Conservation (phyloP, 1,139 yeast genomes). For the Magnusiomyces starmeri region DNA sequence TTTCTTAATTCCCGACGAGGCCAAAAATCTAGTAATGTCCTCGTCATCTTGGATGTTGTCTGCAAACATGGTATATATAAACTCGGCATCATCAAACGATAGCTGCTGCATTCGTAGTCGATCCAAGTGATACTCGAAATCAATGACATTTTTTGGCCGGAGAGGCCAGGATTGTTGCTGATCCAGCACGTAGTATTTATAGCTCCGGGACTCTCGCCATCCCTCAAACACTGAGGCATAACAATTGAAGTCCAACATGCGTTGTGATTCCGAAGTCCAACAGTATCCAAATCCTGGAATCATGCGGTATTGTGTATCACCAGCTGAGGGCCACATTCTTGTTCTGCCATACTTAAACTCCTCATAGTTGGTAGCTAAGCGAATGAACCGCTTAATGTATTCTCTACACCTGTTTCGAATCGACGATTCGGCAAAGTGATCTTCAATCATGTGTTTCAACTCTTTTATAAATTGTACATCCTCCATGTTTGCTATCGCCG, state of each 20-base stretch:
- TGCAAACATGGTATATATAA: conserved; percentile 25
- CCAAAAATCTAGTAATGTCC: conserved; percentile 30
- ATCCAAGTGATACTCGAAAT: conserved; percentile 32
- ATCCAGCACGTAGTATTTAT: conserved; percentile 26
- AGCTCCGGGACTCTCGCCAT: conserved; percentile 31
- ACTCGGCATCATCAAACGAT: conserved; percentile 29
- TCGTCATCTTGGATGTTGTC: conserved; percentile 28
- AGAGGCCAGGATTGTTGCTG: conserved; percentile 21
- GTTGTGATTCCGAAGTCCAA: conserved; percentile 29
- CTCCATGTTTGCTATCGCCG: conserved; percentile 20
- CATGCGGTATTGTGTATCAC: conserved; percentile 22
- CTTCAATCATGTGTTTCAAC: conserved; percentile 28
- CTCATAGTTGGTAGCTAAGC: conserved; percentile 32
- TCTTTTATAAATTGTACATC: conserved; percentile 32
- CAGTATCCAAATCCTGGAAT: conserved; percentile 33
- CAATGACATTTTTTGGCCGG: conserved; percentile 28
- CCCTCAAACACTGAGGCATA: conserved; percentile 32
- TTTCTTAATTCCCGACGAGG: conserved; percentile 20
- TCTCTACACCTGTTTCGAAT: conserved; percentile 31
- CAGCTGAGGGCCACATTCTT: conserved; percentile 27
- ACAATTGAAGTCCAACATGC: conserved; percentile 23
- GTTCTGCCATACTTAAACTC: conserved; percentile 29
- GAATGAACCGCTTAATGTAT: conserved; percentile 29
- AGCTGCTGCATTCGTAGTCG: conserved; percentile 26
- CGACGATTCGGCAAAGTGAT: conserved; percentile 32